phyloP scores from a whole-genome alignment of 768 basidiomycete genomes.

The Megacollybia marginata region DNA sequence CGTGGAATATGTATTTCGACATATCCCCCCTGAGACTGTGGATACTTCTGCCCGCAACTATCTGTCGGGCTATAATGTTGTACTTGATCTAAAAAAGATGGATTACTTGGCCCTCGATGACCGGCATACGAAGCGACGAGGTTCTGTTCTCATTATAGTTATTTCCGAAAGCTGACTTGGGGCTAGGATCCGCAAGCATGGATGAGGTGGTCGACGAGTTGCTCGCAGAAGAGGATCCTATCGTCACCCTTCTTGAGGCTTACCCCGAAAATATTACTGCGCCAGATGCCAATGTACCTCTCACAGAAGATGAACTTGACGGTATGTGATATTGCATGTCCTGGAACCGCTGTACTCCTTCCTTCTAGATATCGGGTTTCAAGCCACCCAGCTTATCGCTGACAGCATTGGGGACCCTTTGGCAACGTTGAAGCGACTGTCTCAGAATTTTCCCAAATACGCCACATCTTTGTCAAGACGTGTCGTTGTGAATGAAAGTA shows the following conservation, averaged over 20 bases:
- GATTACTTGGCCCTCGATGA: slow-evolving; percentile 96
- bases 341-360: background rate
- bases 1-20: slow-evolving; percentile 74
- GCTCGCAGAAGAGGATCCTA: slow-evolving; percentile 18
- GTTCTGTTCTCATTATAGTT: slow-evolving; percentile 1
- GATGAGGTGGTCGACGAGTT: slow-evolving; percentile 17
- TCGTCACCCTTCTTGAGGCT: slow-evolving; percentile 30
- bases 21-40: slow-evolving; percentile 35
- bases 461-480: slow-evolving; percentile 67
- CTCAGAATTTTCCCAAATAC: slow-evolving; percentile 89
- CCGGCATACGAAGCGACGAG: slow-evolving; percentile 33
- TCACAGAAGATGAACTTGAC: slow-evolving; percentile 45
- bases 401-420: slow-evolving; percentile 47
- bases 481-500: slow-evolving; percentile 40
- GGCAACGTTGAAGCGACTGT: slow-evolving; percentile 52
- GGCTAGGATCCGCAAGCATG: slow-evolving; percentile 2
- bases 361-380: slow-evolving; percentile 54
- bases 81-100: slow-evolving; percentile 91
- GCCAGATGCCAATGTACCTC: slow-evolving; percentile 33
- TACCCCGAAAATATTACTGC: slow-evolving; percentile 32
- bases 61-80: slow-evolving; percentile 87
- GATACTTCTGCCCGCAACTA: slow-evolving; percentile 26
- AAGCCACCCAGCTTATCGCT: slow-evolving; percentile 70
- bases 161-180: background rate
- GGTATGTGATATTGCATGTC: slow-evolving; percentile 26